Conservation (phyloP, 2,329 filamentous ascomycete genomes). For the Taxawa tesnikishii region DNA sequence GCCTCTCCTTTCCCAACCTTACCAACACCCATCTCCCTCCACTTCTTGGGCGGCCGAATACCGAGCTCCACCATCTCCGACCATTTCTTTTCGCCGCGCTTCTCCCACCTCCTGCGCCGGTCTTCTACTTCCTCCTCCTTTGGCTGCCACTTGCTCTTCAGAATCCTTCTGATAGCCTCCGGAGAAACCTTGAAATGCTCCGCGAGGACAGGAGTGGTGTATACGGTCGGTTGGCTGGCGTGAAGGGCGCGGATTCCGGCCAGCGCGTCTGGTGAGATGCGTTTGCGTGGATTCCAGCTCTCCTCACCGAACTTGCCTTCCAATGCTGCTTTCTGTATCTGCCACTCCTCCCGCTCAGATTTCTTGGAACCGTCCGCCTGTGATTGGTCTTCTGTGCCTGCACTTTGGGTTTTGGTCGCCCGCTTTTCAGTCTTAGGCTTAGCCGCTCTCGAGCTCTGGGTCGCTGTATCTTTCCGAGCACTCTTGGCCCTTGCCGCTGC, state of each 20-base stretch:
- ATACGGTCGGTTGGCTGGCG: constrained; percentile 61
- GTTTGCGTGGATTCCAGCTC: constrained; percentile 72
- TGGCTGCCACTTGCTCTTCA: constrained; percentile 67
- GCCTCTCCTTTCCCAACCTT: constrained; percentile 5
- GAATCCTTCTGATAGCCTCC: constrained; percentile 76
- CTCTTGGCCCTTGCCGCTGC: constrained; percentile 7
- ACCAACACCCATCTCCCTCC: constrained; percentile 32
- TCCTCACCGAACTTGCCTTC: constrained; percentile 65
- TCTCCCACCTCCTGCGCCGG: constrained; percentile 32
- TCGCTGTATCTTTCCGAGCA: background rate
- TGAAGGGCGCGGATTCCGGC: constrained; percentile 81
- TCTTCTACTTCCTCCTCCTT: constrained; percentile 32
- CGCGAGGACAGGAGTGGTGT: constrained; percentile 62
- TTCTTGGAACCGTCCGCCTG: constrained; percentile 5
- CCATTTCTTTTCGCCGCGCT: constrained; percentile 37
- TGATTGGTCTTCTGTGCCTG: constrained; percentile 3
- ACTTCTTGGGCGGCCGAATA: constrained; percentile 43
- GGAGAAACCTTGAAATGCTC: constrained; percentile 73
- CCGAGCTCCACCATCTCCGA: constrained; percentile 35
- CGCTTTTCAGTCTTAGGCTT: constrained; percentile 1
- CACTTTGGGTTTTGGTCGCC: background rate
- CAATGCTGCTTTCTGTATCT: constrained; percentile 60
- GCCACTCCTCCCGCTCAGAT: constrained; percentile 52
- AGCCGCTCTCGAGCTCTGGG: background rate
- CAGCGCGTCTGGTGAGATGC: constrained; percentile 80